A percentile compares a stretch with the other conserved stretches of the same genome.
phyloP scores from a whole-genome alignment of 1,284 basidiomycete species.

The Tylopilus sp. region DNA sequence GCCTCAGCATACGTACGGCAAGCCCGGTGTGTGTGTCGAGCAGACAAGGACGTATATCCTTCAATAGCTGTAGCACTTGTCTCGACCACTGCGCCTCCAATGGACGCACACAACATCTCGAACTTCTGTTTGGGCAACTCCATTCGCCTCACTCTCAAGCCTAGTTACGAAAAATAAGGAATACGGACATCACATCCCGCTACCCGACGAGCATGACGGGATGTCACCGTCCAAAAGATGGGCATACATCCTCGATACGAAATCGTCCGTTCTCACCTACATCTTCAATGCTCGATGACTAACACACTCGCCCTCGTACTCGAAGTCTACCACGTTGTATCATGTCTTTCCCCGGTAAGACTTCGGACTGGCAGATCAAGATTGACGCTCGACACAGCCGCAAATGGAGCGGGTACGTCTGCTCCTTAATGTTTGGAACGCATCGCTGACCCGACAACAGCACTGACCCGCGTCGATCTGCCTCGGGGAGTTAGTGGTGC shows the following conservation, averaged over 20 bases:
- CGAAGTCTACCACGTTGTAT: too few species aligned
- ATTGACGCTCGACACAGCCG: slow-evolving; percentile 27
- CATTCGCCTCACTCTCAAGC: slow-evolving; percentile 4
- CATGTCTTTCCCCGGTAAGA: too few species aligned
- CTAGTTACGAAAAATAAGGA: slow-evolving; percentile 12
- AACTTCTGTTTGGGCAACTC: slow-evolving; percentile 14
- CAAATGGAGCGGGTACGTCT: slow-evolving; percentile 28
- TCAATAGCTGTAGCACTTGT: slow-evolving; percentile 21
- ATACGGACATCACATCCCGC: too few species aligned
- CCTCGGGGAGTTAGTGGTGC: too few species aligned
- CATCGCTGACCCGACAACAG: slow-evolving; percentile 6
- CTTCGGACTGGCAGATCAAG: slow-evolving; percentile 27
- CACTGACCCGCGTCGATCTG: slow-evolving; percentile 25
- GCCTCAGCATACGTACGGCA: slow-evolving; percentile 7
- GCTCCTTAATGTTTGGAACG: neutral
- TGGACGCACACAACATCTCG: slow-evolving; percentile 9
- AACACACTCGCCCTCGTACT: too few species aligned
- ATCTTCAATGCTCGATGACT: too few species aligned
- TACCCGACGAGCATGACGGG: too few species aligned
- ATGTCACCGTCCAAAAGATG: too few species aligned
- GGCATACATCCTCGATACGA: too few species aligned
- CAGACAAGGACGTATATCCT: slow-evolving; percentile 24
- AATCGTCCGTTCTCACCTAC: too few species aligned
- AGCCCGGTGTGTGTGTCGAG: slow-evolving; percentile 17
- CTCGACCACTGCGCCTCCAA: slow-evolving; percentile 13